Percentiles rank a stretch among this genome's conserved stretches.
phyloP scores from a whole-genome alignment of 2,329 filamentous ascomycete genomes.

The Dactylellina leptospora region DNA sequence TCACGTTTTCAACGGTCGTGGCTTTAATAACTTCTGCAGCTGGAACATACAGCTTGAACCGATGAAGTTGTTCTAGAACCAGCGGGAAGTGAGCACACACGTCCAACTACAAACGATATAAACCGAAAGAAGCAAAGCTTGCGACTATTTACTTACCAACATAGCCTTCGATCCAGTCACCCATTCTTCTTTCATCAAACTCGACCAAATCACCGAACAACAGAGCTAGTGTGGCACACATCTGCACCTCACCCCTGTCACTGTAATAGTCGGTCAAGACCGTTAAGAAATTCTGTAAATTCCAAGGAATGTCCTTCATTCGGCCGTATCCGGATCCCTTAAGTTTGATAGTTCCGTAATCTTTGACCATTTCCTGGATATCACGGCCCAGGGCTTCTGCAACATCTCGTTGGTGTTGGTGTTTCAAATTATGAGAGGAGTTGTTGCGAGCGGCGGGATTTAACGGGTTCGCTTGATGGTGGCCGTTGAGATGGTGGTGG shows the following conservation, averaged over 20 bases:
- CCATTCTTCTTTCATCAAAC: constrained; percentile 52
- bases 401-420: constrained; percentile 40
- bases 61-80: constrained; percentile 52
- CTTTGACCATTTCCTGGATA: constrained; percentile 39
- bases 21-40: constrained; percentile 52
- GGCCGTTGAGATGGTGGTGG: constrained; percentile 17
- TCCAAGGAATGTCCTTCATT: constrained; percentile 53
- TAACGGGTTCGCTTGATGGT: constrained; percentile 28
- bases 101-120: too few species aligned
- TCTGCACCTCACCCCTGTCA: constrained; percentile 55
- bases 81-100: background rate
- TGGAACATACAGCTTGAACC: constrained; percentile 55
- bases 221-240: constrained; percentile 55
- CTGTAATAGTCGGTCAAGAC: constrained; percentile 53
- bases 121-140: background rate
- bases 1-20: constrained; percentile 36
- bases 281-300: constrained; percentile 53
- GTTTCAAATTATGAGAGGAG: constrained; percentile 47
- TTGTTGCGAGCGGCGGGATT: constrained; percentile 23
- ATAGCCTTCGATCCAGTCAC: constrained; percentile 56
- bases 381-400: constrained; percentile 37
- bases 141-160: constrained; percentile 47
- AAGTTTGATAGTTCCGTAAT: constrained; percentile 40
- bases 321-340: constrained; percentile 42
- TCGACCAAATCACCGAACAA: constrained; percentile 40